Evolutionary conservation across 208 protist species (phyloP), one percentile per base, ranked within the genome.

Genomic region (Angomonas desouzai): DNA sequence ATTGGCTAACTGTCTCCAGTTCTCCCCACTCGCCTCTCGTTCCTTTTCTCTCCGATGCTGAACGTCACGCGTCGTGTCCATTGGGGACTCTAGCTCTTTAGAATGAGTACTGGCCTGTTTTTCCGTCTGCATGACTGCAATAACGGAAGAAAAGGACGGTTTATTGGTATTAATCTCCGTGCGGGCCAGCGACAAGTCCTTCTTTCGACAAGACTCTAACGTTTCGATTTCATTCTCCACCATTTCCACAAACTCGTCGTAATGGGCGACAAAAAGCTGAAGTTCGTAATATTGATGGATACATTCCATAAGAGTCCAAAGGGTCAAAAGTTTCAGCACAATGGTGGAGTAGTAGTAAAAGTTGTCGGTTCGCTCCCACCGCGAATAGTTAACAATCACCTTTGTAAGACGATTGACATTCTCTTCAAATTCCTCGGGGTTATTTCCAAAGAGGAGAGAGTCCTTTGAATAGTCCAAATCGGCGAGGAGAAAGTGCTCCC

Each of bases 391-490:
- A n/a, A 79, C 68, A 45, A 95, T 90, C 25, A 92, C 84, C 23
- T 91, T 74, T 57, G 91, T 91, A 48, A 95, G 70, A 49, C 78
- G 77, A 11, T 68, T 77, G 6, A 95, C 86, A 55, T 95, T 95
- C 27, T 59, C 70, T 66, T 91, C 84, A 48, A 95, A 95, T 58
- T 93, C 86, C 45, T 88, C 86, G 13, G 81, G 76, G 1, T 83
- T 92, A 55, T 72, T 81, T 27, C 89, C 89, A 68, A 93, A 91
- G 13, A 95, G 68, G 40, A 88, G 69, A 23, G 86, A 72, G 62
- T 95, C 89, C 67, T 89, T 95, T 30, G 89, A 76, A 61, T 90
- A 92, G 70, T 95, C 89, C 4, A 95, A 72, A 55, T 95, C 89
- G 0, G 81, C 84, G n/a, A 95, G 71, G n/a, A 95, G 64, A 62